Evolutionary conservation across 2,329 filamentous ascomycete genomes (phyloP).

Genomic region (Talaromyces amestolkiae): DNA sequence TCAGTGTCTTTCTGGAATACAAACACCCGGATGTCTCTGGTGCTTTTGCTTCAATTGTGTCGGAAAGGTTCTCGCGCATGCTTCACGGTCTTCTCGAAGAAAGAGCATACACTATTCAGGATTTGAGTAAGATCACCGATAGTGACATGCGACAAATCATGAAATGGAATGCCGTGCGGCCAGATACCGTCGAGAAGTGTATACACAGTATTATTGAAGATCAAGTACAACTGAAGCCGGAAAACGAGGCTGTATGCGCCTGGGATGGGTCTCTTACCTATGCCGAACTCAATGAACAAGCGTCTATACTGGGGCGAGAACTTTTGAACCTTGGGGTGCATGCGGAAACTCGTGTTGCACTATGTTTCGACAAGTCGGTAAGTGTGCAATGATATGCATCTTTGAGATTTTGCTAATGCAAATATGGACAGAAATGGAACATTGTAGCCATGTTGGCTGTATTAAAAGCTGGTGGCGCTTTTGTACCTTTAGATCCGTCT

Average conservation of each 20-base stretch:
- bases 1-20: constrained; percentile 41
- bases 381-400: neutral
- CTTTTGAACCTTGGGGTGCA: constrained; percentile 31
- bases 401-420: constrained; percentile 1
- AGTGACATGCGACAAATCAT: constrained; percentile 56
- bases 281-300: constrained; percentile 32
- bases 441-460: constrained; percentile 23
- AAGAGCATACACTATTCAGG: constrained; percentile 44
- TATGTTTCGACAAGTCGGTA: constrained; percentile 25
- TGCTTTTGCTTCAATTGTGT: constrained; percentile 46
- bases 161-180: constrained; percentile 51
- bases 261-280: constrained; percentile 39
- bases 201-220: constrained; percentile 17
- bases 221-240: constrained; percentile 19
- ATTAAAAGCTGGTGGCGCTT: constrained; percentile 24
- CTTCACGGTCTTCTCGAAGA: constrained; percentile 48
- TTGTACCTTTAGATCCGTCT: constrained; percentile 18
- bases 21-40: constrained; percentile 38
- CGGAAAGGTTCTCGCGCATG: constrained; percentile 54
- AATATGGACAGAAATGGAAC: constrained; percentile 20
- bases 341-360: constrained; percentile 28
- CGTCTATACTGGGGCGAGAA: constrained; percentile 32
- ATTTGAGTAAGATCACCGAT: constrained; percentile 56
- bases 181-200: constrained; percentile 36
- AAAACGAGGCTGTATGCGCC: constrained; percentile 31